Evolutionary conservation across 202 grass and related monocot species (phyloP).

Genomic region (Eragrostis tef): DNA sequence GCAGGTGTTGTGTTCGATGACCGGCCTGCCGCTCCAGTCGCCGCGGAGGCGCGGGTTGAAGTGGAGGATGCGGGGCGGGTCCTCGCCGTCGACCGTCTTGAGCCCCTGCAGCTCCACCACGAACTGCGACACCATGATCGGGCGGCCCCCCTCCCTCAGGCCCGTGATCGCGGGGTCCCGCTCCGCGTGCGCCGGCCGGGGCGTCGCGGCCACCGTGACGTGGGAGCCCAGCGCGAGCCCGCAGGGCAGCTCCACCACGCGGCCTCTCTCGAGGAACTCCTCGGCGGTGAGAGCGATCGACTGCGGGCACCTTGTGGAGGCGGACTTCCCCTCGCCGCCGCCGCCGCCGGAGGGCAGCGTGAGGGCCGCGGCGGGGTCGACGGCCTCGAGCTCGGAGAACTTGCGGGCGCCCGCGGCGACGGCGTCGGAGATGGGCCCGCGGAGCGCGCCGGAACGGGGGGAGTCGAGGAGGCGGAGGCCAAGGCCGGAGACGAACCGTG

Average conservation of each 20-base stretch:
- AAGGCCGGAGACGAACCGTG: constrained; percentile 19
- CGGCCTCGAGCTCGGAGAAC: constrained; percentile 46
- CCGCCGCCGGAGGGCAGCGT: neutral
- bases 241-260: constrained; percentile 68
- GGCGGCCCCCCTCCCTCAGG: constrained; percentile 47
- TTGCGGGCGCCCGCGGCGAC: constrained; percentile 21
- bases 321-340: no score
- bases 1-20: constrained; percentile 84
- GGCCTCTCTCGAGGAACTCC: constrained; percentile 42
- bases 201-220: constrained; percentile 71
- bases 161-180: constrained; percentile 53
- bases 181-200: constrained; percentile 60
- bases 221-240: constrained; percentile 72
- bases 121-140: constrained; percentile 70
- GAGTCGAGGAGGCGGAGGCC: constrained; percentile 49
- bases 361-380: neutral
- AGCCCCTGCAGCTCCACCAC: constrained; percentile 80
- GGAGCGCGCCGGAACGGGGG: constrained; percentile 33
- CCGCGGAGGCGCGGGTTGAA: constrained; percentile 77
- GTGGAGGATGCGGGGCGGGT: constrained; percentile 78
- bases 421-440: constrained; percentile 23
- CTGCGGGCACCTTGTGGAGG: constrained; percentile 47
- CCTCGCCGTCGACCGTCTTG: constrained; percentile 66
- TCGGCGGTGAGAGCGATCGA: constrained; percentile 52
- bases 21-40: constrained; percentile 70